Evolutionary conservation across 192 early-diverging fungal genomes (phyloP).

Genomic region (Coemansia sp.): DNA sequence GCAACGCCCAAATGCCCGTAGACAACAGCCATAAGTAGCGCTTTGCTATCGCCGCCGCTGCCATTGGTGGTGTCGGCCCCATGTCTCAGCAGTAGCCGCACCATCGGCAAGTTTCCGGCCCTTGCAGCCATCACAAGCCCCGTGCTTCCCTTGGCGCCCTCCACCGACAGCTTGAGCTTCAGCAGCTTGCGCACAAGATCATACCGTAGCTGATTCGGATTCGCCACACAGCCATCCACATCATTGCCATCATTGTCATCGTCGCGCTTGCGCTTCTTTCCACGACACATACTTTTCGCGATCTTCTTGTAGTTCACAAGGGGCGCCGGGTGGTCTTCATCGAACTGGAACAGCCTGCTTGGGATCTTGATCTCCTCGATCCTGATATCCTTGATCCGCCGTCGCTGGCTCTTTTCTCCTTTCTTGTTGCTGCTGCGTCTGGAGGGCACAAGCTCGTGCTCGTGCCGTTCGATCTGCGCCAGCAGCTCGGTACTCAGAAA

Average conservation of each 20-base stretch:
- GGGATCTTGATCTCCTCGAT: constrained; percentile 33
- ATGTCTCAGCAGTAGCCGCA: constrained; percentile 37
- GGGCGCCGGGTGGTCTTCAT: constrained; percentile 16
- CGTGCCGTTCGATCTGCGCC: constrained; percentile 35
- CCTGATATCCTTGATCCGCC: background rate
- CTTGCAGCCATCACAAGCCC: constrained; percentile 44
- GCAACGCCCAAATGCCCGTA: constrained; percentile 42
- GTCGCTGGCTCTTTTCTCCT: background rate
- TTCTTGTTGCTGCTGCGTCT: background rate
- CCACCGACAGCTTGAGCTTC: constrained; percentile 29
- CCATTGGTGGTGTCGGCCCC: constrained; percentile 20
- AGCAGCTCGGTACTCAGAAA: constrained; percentile 39
- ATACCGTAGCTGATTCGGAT: constrained; percentile 34
- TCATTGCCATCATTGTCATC: background rate
- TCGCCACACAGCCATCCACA: background rate
- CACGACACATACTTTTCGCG: background rate
- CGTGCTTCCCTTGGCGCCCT: constrained; percentile 25
- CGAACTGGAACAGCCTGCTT: constrained; percentile 24
- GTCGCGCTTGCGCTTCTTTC: constrained; percentile 22
- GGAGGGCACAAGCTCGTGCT: constrained; percentile 16
- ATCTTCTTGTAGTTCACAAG: background rate
- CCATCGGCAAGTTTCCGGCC: constrained; percentile 45
- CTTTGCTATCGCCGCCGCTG: constrained; percentile 48
- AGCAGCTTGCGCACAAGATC: constrained; percentile 39
- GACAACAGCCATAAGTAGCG: constrained; percentile 48